A percentile compares a stretch with the other conserved stretches of the same genome.
phyloP scores from a whole-genome alignment of 129 eudicot species.

The Arctium minus region DNA sequence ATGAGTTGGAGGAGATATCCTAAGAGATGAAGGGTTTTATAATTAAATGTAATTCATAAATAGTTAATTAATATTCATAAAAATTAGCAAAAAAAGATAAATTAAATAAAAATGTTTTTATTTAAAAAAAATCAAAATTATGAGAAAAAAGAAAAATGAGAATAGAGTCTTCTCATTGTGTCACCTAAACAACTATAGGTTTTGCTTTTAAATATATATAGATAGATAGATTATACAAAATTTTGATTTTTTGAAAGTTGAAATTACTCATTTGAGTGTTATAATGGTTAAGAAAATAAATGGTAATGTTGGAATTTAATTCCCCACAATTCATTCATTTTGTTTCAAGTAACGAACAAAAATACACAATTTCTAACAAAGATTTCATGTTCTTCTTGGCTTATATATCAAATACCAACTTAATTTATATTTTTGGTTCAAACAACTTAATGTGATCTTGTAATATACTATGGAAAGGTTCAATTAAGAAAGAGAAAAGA shows the following conservation, averaged over 20 bases:
- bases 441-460: neutral
- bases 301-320: neutral
- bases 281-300: neutral
- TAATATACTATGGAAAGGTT: neutral
- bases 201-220: too few species aligned
- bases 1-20: too few species aligned
- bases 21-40: too few species aligned
- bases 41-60: too few species aligned
- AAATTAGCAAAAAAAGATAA: too few species aligned
- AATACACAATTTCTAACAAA: neutral
- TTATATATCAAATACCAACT: neutral
- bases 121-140: too few species aligned
- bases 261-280: neutral
- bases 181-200: too few species aligned
- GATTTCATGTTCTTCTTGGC: neutral
- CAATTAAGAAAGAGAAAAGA: too few species aligned
- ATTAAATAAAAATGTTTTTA: too few species aligned
- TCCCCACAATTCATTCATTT: neutral
- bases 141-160: too few species aligned
- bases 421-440: neutral
- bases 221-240: neutral
- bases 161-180: too few species aligned
- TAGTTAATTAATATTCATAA: too few species aligned
- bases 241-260: neutral
- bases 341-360: neutral